Evolutionary conservation across 139 green algal genomes (phyloP).

Genomic region (Coccomyxa sp.): DNA sequence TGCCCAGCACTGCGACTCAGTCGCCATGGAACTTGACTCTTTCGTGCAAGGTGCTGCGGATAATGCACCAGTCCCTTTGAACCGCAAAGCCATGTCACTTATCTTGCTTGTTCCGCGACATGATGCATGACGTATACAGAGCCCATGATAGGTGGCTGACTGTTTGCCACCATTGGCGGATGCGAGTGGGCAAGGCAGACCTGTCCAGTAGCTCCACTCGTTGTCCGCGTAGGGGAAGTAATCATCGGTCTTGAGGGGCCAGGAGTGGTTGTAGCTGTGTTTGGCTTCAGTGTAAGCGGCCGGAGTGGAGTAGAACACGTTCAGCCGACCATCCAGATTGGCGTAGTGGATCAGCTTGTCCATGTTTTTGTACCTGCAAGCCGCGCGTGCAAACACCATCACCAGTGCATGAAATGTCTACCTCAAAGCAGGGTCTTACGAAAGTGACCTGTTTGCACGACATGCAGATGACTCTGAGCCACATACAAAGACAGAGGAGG

Average conservation of each 20-base stretch:
- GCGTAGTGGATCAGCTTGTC: conserved; percentile 70
- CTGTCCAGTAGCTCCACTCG: conserved; percentile 82
- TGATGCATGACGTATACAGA: no score
- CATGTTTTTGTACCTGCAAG: conserved; percentile 74
- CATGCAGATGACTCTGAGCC: no score
- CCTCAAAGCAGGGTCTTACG: no score
- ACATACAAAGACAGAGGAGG: no score
- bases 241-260: conserved; percentile 75
- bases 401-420: background rate
- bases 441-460: no score
- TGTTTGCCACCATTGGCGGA: no score
- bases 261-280: conserved; percentile 42
- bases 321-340: conserved; percentile 68
- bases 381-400: background rate
- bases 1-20: no score
- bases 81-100: background rate
- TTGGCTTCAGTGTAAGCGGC: conserved; percentile 67
- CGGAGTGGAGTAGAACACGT: conserved; percentile 85
- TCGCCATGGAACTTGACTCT: conserved; percentile 26
- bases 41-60: background rate
- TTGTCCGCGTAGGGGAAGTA: conserved; percentile 90
- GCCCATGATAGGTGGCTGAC: no score
- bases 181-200: conserved; percentile 16
- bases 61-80: no score
- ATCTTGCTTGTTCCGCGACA: no score